Conservation (phyloP, 192 early-diverging fungal genomes). For the Backusella liffmaniae region DNA sequence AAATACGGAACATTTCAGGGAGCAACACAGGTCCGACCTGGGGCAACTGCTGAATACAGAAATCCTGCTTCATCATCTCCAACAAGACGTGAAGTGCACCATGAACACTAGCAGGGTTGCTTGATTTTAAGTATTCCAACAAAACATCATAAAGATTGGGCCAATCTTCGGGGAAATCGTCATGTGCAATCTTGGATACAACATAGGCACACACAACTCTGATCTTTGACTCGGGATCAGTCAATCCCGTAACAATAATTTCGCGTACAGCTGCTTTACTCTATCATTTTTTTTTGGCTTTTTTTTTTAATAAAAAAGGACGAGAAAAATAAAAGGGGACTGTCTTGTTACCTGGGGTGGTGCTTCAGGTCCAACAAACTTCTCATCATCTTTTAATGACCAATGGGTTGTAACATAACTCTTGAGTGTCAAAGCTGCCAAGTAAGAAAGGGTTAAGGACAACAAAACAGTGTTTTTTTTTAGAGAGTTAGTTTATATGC, state of each 20-base stretch:
- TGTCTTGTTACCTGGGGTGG: constrained; percentile 49
- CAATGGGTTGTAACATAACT: constrained; percentile 76
- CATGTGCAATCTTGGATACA: constrained; percentile 84
- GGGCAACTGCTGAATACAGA: constrained; percentile 85
- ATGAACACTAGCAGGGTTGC: constrained; percentile 71
- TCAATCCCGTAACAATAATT: constrained; percentile 55
- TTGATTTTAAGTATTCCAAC: constrained; percentile 61
- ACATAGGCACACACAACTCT: constrained; percentile 74
- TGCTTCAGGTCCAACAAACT: constrained; percentile 56
- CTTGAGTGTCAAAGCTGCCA: constrained; percentile 71
- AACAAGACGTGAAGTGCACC: constrained; percentile 84
- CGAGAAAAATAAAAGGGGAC: too few species aligned
- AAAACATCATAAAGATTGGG: constrained; percentile 82
- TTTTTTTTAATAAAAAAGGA: neutral
- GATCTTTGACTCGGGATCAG: constrained; percentile 59
- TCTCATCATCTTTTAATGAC: constrained; percentile 54
- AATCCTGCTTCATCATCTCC: constrained; percentile 84
- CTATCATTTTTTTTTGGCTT: constrained; percentile 30
- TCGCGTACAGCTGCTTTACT: constrained; percentile 58
- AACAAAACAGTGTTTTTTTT: neutral
- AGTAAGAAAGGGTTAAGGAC: constrained; percentile 38
- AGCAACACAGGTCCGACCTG: constrained; percentile 77
- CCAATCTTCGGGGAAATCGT: constrained; percentile 96
- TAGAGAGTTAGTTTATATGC: neutral
- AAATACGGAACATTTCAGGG: constrained; percentile 83